Base-by-base conservation (phyloP, 129 eudicot species). In the Gnaphalium uliginosum region DNA sequence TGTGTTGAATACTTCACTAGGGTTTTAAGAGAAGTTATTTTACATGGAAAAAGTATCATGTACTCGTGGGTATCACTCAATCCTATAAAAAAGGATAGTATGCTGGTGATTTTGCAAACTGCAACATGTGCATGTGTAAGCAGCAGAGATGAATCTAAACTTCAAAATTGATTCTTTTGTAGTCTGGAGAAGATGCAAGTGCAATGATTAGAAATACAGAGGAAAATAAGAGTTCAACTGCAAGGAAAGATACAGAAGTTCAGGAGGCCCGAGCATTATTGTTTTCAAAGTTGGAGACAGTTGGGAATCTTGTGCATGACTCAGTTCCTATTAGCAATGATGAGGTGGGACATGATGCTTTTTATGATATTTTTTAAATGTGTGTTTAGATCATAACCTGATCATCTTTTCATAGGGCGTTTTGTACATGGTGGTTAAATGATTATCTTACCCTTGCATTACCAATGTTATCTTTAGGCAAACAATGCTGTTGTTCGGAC, bases 281-380 rank as follows among this genome's bases (percentile, higher is more conserved):
- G 58, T 71, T 87, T 82, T 73, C 93, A 17, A 89, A 83, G 78
- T 63, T 89, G 86, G 86, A 78, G 64, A 29, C 63, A 2, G 85
- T 92, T 63, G 98, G 98, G 29, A 92, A 92, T 67, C 96, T 89
- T 50, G 94, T 92, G 78, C 98, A 92, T 85, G 94, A 92, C 85
- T 82, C 98, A n/a, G 96, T 92, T 56, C 98, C 98, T n/a, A 83
- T 89, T 35, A 81, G 86, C 83, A 69, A 92, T 50, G 91, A 92
- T 82, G 98, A 92, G 96, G 96, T 92, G 43, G 50, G 53, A 13
- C 53, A 46, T 46, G n/a, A 46, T 46, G 1, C 53, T 13, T 46
- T 46, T 14, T 46, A 46, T 46, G 48, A 41, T 41, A 9, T 41
- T n/a, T 41, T 41, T 10, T 41, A 13, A 46, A 11, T 46, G 18